Conservation (phyloP, 1,139 yeast genomes). For the Geotrichum cucujoidarum region DNA sequence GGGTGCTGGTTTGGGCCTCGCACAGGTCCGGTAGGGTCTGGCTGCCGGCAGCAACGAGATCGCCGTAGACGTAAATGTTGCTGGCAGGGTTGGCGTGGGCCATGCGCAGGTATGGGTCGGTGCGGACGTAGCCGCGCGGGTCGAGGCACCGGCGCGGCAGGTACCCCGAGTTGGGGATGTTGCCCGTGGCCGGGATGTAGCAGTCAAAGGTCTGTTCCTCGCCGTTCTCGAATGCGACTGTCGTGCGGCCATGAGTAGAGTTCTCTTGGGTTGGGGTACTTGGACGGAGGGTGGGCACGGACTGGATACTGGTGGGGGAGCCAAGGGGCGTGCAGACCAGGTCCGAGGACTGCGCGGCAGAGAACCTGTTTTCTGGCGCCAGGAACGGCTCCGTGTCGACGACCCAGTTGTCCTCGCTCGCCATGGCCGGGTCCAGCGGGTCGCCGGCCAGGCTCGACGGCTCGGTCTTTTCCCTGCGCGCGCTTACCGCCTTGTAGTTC, state of each 20-base stretch:
- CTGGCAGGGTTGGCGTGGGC: conserved; percentile 10
- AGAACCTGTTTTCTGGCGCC: not conserved
- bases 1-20: conserved; percentile 12
- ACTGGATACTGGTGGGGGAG: not conserved
- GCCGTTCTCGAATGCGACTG: conserved; percentile 18
- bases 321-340: too few species aligned
- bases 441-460: not conserved
- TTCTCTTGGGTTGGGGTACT: not conserved
- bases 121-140: conserved; percentile 14
- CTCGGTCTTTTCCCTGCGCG: conserved; percentile 1
- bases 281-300: not conserved
- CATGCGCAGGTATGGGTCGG: conserved; percentile 19
- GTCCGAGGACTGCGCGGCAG: not conserved
- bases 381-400: too few species aligned
- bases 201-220: conserved; percentile 14
- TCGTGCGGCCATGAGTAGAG: conserved; percentile 2
- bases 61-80: conserved; percentile 19
- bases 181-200: conserved; percentile 20
- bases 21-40: conserved; percentile 16
- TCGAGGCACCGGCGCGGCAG: conserved; percentile 14
- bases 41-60: conserved; percentile 15
- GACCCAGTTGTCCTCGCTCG: too few species aligned
- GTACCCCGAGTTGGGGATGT: conserved; percentile 17
- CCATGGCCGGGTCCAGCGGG: not conserved
- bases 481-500: conserved; percentile 9